phyloP scores from a whole-genome alignment of 306 rosid species.

The Urtica urens region DNA sequence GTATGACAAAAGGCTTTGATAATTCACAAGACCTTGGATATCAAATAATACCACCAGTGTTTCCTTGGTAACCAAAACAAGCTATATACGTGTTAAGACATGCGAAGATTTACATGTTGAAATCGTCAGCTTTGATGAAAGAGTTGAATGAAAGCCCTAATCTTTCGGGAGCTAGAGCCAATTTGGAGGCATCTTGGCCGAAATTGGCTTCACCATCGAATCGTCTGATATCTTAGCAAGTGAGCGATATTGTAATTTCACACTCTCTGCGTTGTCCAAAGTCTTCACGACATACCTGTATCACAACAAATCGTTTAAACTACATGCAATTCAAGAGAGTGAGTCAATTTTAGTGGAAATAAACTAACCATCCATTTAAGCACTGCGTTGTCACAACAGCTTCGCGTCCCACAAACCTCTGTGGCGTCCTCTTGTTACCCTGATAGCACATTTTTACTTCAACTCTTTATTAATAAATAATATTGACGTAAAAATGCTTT shows the following conservation, averaged over 20 bases:
- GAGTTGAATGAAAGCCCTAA: slow-evolving; percentile 1
- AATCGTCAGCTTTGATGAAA: slow-evolving; percentile 7
- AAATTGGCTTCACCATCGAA: slow-evolving; percentile 40
- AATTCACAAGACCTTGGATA: slow-evolving; percentile 21
- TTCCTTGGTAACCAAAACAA: slow-evolving; percentile 22
- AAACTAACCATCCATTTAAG: slow-evolving; percentile 90
- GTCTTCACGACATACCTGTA: slow-evolving; percentile 97
- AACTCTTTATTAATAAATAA: slow-evolving; percentile 14
- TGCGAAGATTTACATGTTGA: too few relatives aligned
- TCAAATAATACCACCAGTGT: slow-evolving; percentile 1
- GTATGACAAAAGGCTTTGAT: slow-evolving; percentile 27
- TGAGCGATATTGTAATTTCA: slow-evolving; percentile 93
- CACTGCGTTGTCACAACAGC: slow-evolving; percentile 98
- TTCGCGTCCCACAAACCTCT: slow-evolving; percentile 92
- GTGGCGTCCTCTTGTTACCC: slow-evolving; percentile 99
- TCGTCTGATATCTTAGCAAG: slow-evolving; percentile 68
- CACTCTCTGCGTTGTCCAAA: slow-evolving; percentile 97
- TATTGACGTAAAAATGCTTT: slow-evolving; percentile 6
- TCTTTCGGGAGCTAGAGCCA: slow-evolving; percentile 39
- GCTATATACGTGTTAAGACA: slow-evolving; percentile 8
- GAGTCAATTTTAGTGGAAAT: not conserved
- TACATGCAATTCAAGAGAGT: not conserved
- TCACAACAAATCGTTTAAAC: not conserved
- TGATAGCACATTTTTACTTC: slow-evolving; percentile 29
- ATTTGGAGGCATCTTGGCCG: slow-evolving; percentile 60